Evolutionary conservation across 169 alveolate species (phyloP), one percentile per base, ranked within the genome.

Genomic region (Eimeria nieschulzi): DNA sequence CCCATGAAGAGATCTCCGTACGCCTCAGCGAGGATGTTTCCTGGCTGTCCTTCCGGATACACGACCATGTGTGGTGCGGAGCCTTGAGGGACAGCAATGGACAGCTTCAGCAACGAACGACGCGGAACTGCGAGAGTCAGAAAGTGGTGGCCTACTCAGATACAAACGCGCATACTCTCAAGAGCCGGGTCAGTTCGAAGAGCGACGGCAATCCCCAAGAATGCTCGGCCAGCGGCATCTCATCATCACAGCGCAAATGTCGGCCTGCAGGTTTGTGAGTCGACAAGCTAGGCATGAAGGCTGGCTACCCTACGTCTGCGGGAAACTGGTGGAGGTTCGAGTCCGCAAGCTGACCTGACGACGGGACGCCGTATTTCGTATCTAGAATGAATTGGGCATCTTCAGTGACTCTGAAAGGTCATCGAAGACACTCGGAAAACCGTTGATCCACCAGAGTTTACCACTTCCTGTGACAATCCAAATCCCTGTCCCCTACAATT

Each of bases 1-100:
- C 91, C 91, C 75, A 84, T 56, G 66, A 84, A 84, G 63, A 84
- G 83, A 59, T 84, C 91, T 21, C 72, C 79, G 73, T 84, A 84
- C 19, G 91, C 91, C 26, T 84, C 83, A 0, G 83, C 91, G n/a
- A 84, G 82, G 13, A 66, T 23, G 3, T 71, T 59, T 39, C 63
- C 53, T 2, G 91, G 91, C 75, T 53, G 71, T 12, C 79, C 91
- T 61, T 84, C 79, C n/a, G 91, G 84, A 25, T 39, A 68, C 15
- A 84, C 79, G 39, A 73, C 63, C 46, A 84, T 25, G 26, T 73
- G 91, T 13, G 91, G 91, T 33, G 78, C 83, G 21, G 75, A 8
- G 46, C 84, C 68, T 25, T 25, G 68, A n/a, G 75, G 59, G 26
- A 26, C 61, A 33, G n/a, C 33, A 33, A 84, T 83, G 55, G 78